phyloP scores from a whole-genome alignment of 75 land plant genomes.

The Pinus taeda region DNA sequence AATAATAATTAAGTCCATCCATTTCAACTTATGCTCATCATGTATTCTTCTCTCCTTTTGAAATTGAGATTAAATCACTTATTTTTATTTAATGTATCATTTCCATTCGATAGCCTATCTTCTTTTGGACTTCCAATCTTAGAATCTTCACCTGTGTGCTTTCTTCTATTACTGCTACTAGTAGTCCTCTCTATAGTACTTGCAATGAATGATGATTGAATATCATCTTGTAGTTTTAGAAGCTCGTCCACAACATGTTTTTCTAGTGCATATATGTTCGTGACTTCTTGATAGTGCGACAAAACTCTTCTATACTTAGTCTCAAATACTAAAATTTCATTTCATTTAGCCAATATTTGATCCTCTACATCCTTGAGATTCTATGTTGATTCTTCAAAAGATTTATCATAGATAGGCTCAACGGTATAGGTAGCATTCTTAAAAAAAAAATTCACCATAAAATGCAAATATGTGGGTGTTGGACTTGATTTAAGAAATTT shows the following conservation, averaged over 20 bases:
- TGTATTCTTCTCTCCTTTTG: slow-evolving; percentile 62
- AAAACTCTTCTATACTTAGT: slow-evolving; percentile 79
- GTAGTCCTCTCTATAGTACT: slow-evolving; percentile 14
- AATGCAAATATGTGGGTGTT: slow-evolving; percentile 91
- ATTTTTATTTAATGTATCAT: slow-evolving; percentile 67
- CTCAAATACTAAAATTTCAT: slow-evolving; percentile 79
- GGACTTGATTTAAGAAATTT: slow-evolving; percentile 79
- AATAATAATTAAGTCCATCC: background rate
- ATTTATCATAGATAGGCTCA: slow-evolving; percentile 73
- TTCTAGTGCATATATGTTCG: slow-evolving; percentile 68
- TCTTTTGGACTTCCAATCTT: slow-evolving; percentile 22
- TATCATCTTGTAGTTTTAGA: slow-evolving; percentile 70
- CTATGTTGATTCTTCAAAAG: slow-evolving; percentile 57
- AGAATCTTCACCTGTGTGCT: slow-evolving; percentile 37
- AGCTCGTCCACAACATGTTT: slow-evolving; percentile 80
- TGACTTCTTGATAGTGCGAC: slow-evolving; percentile 78
- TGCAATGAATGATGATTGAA: slow-evolving; percentile 73
- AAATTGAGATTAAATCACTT: slow-evolving; percentile 71
- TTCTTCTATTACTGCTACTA: slow-evolving; percentile 52
- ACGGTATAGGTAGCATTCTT: slow-evolving; percentile 88
- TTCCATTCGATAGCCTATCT: slow-evolving; percentile 14
- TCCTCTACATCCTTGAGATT: slow-evolving; percentile 81
- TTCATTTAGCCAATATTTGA: slow-evolving; percentile 73
- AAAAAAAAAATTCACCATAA: slow-evolving; percentile 78
- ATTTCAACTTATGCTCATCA: background rate